phyloP scores from a whole-genome alignment of 257 asterid genomes.

The Lithospermum erythrorhizon region DNA sequence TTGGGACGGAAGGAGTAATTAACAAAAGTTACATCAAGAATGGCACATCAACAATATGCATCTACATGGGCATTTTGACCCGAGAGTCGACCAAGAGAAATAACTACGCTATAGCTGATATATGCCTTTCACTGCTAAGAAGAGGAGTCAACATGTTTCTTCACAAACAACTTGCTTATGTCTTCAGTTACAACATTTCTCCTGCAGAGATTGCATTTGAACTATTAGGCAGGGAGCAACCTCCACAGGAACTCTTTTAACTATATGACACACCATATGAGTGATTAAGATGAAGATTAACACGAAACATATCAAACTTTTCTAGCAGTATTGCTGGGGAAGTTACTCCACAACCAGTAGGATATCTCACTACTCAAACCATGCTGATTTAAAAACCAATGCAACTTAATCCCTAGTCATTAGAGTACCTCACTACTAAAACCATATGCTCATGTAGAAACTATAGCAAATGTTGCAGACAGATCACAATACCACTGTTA shows the following conservation, averaged over 20 bases:
- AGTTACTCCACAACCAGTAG: no score
- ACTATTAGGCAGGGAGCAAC: slow-evolving; percentile 7
- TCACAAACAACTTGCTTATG: slow-evolving; percentile 68
- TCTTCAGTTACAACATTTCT: slow-evolving; percentile 87
- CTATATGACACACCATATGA: not conserved
- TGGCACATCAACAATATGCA: not conserved
- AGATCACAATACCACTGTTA: no score
- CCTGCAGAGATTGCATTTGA: slow-evolving; percentile 32
- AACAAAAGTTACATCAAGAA: not conserved
- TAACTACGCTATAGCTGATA: not conserved
- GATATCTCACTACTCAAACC: not conserved
- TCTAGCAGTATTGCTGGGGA: no score
- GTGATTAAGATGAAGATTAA: no score
- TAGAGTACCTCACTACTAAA: not conserved
- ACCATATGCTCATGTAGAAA: slow-evolving; percentile 1
- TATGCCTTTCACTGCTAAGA: slow-evolving; percentile 11
- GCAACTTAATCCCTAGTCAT: no score
- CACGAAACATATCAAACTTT: no score
- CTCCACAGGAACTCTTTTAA: not conserved
- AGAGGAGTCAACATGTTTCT: slow-evolving; percentile 30
- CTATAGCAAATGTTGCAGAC: no score
- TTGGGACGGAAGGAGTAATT: no score
- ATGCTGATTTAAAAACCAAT: slow-evolving; percentile 1
- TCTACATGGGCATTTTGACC: not conserved
- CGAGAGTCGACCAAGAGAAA: not conserved